phyloP scores from a whole-genome alignment of 2,329 filamentous ascomycete species.

The Diaporthe nobilis region DNA sequence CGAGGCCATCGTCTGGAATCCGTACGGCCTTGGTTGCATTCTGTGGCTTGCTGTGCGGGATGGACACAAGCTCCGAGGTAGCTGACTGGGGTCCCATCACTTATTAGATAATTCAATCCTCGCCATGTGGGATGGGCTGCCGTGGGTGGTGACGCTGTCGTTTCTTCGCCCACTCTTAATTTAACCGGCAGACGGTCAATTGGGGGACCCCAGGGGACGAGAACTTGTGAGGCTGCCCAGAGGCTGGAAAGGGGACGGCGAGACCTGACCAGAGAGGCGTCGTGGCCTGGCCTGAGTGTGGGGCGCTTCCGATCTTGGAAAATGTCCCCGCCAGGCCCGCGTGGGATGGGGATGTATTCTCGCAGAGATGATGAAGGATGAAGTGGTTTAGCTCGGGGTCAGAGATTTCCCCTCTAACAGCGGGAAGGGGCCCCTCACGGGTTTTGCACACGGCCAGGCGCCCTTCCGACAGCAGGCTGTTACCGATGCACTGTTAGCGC shows the following conservation, averaged over 20 bases:
- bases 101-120: slow-evolving; percentile 27
- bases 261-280: slow-evolving; percentile 11
- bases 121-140: slow-evolving; percentile 24
- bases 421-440: slow-evolving; percentile 13
- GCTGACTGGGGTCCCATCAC: slow-evolving; percentile 9
- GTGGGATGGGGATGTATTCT: slow-evolving; percentile 12
- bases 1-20: slow-evolving; percentile 10
- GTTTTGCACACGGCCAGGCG: slow-evolving; percentile 11
- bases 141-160: not conserved
- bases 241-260: slow-evolving; percentile 1
- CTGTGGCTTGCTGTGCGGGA: slow-evolving; percentile 17
- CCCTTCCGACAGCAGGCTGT: slow-evolving; percentile 28
- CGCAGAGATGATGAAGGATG: slow-evolving; percentile 15
- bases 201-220: not conserved
- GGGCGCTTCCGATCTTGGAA: slow-evolving; percentile 24
- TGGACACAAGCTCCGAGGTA: slow-evolving; percentile 3
- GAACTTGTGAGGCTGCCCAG: not conserved
- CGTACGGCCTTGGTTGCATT: not conserved
- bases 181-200: slow-evolving; percentile 14
- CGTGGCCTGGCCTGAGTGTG: slow-evolving; percentile 25
- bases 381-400: slow-evolving; percentile 5
- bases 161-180: slow-evolving; percentile 12
- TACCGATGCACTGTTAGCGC: slow-evolving; percentile 18
- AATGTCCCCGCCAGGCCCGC: not conserved
- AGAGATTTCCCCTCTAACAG: slow-evolving; percentile 30